Evolutionary conservation across 805 yeast genomes (phyloP), one percentile per base, ranked within the genome.

Genomic region (Kodamaea kaohsiungensis): DNA sequence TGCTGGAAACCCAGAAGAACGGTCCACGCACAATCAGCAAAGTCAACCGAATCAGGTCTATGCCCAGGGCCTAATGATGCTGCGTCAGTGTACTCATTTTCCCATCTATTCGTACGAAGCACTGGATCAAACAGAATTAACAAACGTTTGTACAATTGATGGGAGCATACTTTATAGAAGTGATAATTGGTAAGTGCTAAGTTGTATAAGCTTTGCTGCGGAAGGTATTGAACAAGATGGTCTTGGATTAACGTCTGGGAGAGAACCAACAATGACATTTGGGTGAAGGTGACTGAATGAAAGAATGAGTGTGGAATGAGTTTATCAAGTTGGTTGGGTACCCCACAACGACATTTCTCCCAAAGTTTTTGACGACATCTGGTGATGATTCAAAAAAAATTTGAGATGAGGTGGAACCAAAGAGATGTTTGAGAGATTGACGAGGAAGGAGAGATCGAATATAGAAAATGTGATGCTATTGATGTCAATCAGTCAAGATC

Each of bases 101-200:
- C 55, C 46, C 67, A 46, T 16, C 51, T 25, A 19, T 46, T 50
- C 27, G 39, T 39, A 53, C 35, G 53, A 13, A 42, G 49, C 17
- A 49, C 35, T 1, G 71, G 63, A 27, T 59, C 65, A 25, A 40
- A 46, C 49, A 63, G 70, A 6, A 69, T 54, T 18, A 59, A 53
- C 15, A 75, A 58, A 15, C 58, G 60, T 8, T 57, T 53, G 59
- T 74, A 74, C 38, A 75, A 59, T 46, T 67, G 59, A 17, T 53
- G 46, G 45, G 66, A 51, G 51, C 74, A 70, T 12, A 75, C 75
- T 48, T 65, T 59, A 56, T 74, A 74, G 53, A 71, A 70, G 30
- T 59, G 58, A 56, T 55, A 74, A 59, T 72, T 73, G 25, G 78
- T 71, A 19, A 60, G 60, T 0, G 77, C 66, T 15, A 75, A 63